Evolutionary conservation across 2,329 filamentous ascomycete species (phyloP).

Genomic region (Colletotrichum sojae): DNA sequence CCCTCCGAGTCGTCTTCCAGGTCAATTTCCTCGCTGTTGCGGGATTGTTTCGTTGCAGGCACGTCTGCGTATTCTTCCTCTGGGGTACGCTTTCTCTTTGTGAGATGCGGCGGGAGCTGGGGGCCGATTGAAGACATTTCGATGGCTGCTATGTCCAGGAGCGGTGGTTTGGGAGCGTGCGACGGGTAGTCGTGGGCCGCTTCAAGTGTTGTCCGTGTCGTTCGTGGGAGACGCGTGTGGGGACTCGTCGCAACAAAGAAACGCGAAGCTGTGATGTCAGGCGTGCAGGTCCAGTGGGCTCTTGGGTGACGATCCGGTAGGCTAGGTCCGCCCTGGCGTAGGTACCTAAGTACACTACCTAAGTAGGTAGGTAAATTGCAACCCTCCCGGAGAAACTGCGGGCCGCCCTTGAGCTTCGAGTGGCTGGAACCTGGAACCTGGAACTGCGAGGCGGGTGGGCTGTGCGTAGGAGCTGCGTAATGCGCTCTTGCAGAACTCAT

Average conservation of each 20-base stretch:
- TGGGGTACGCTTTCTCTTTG: constrained; percentile 72
- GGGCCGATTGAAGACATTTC: constrained; percentile 80
- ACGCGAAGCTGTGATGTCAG: constrained; percentile 24
- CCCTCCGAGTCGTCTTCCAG: constrained; percentile 59
- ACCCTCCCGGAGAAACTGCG: constrained; percentile 36
- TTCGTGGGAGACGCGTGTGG: constrained; percentile 16
- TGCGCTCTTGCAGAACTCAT: constrained; percentile 31
- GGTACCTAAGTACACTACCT: background rate
- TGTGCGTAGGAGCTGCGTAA: constrained; percentile 37
- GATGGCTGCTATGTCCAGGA: constrained; percentile 34
- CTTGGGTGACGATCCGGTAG: background rate
- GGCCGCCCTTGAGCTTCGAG: constrained; percentile 24
- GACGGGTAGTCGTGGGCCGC: background rate
- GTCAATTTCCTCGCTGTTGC: constrained; percentile 67
- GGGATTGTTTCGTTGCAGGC: constrained; percentile 63
- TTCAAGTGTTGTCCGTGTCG: background rate
- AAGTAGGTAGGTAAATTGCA: background rate
- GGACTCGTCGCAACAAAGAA: constrained; percentile 11
- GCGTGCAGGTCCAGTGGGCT: background rate
- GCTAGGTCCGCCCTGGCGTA: constrained; percentile 7
- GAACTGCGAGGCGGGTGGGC: constrained; percentile 34
- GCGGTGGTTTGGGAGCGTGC: background rate
- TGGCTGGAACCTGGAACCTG: constrained; percentile 39
- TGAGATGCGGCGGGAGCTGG: constrained; percentile 75
- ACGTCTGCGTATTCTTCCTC: constrained; percentile 57